phyloP scores from a whole-genome alignment of 495 filamentous ascomycete species.

The Evernia prunastri region DNA sequence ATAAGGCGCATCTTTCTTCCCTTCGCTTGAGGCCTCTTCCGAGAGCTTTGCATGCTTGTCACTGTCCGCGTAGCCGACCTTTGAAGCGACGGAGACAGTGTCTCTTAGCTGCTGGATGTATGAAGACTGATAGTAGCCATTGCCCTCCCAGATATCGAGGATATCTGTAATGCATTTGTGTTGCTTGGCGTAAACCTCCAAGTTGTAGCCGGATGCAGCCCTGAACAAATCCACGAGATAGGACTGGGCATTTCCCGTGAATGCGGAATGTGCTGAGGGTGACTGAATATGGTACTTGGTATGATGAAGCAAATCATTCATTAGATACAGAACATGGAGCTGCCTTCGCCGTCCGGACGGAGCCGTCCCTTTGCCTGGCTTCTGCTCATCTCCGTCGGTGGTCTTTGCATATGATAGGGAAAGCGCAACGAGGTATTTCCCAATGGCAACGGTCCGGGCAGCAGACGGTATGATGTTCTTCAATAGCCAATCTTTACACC shows the following conservation, averaged over 20 bases:
- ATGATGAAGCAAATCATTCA: conserved; percentile 81
- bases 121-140: conserved; percentile 56
- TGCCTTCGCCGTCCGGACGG: conserved; percentile 61
- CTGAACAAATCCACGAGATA: conserved; percentile 56
- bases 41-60: not conserved
- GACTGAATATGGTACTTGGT: conserved; percentile 52
- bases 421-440: conserved; percentile 69
- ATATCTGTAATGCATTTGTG: conserved; percentile 57
- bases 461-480: conserved; percentile 62
- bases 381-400: conserved; percentile 11
- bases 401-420: conserved; percentile 48
- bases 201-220: conserved; percentile 54
- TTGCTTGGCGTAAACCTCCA: conserved; percentile 56
- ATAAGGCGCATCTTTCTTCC: conserved; percentile 53
- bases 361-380: conserved; percentile 19
- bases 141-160: conserved; percentile 65
- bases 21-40: conserved; percentile 22
- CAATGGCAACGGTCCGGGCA: conserved; percentile 57
- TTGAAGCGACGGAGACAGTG: conserved; percentile 45
- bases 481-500: conserved; percentile 81
- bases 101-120: conserved; percentile 56
- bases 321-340: conserved; percentile 73
- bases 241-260: conserved; percentile 56
- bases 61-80: not conserved
- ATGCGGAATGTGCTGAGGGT: conserved; percentile 39